Base-by-base conservation (phyloP, 495 filamentous ascomycete species). In the Penicillium cinerascens region DNA sequence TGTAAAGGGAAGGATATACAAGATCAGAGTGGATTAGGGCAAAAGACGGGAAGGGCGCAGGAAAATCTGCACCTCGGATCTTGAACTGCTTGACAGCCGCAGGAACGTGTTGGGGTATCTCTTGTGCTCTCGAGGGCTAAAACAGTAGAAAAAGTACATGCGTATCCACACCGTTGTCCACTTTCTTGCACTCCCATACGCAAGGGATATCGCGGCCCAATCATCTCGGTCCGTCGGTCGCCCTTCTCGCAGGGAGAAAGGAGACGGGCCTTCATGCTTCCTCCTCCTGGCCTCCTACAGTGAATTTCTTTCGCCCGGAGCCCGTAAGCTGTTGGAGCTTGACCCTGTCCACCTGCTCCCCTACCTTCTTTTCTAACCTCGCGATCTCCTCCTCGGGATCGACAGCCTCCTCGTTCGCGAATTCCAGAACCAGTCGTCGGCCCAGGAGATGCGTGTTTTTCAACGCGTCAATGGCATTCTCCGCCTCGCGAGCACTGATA, bases 341-440 rank as follows among this genome's bases (percentile, higher is more conserved):
- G 61, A 97, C 85, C 71, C 88, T 91, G 74, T 91, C 87, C 60
- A 84, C 79, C 74, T 97, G 91, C 46, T 84, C 82, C 42, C 88
- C 86, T 61, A 91, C 87, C 79, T 96, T 99, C 79, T 88, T 86
- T 68, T 92, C 88, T 87, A 99, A 95, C 69, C 87, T 89, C 68
- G 87, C 85, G 61, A 99, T 92, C 74, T 96, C 91, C 66, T 91
- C 89, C 75, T 99, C 93, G 15, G 93, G 84, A 76, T 97, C 91
- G 52, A 89, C 79, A 37, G 89, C 78, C 51, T 96, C 92, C 52
- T 82, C 85, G 55, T 84, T 85, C 21, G 90, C 92, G 70, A 89
- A 97, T 65, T 96, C 88, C 44, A 99, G 74, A 25, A 97, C 89
- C 51, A 99, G 75, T 59, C 85, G 82, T 44, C 93, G 80, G 41